Conservation (phyloP, 2,329 filamentous ascomycete genomes). For the Fusarium setosum region DNA sequence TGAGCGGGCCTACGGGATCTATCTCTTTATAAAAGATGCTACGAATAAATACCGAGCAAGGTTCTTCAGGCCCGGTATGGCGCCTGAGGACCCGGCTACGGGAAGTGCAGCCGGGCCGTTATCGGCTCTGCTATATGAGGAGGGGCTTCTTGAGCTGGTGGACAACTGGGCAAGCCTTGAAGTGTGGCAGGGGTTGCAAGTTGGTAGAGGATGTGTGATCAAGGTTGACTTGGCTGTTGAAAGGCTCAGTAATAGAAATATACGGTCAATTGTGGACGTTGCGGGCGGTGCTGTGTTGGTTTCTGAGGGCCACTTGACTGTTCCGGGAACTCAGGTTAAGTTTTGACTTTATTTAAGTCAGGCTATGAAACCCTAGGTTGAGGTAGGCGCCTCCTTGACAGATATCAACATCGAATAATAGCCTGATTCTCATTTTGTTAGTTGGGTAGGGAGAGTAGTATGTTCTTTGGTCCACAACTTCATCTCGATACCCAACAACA, state of each 20-base stretch:
- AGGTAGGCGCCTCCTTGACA: too few relatives aligned
- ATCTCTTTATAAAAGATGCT: constrained; percentile 1
- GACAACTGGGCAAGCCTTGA: neutral
- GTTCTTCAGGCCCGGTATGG: constrained; percentile 39
- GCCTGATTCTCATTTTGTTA: too few relatives aligned
- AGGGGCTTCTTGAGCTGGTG: constrained; percentile 6
- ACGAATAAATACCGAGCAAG: constrained; percentile 27
- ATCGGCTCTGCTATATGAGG: constrained; percentile 19
- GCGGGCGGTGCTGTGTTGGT: neutral
- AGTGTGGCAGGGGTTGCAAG: constrained; percentile 3
- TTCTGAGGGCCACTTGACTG: neutral
- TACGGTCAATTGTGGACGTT: neutral
- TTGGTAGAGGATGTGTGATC: constrained; percentile 4
- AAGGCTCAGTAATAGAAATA: too few relatives aligned
- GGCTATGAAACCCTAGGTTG: too few relatives aligned
- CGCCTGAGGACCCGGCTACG: constrained; percentile 35
- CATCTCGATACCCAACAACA: too few relatives aligned
- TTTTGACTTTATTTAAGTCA: neutral
- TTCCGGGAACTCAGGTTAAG: neutral
- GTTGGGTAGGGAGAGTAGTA: too few relatives aligned
- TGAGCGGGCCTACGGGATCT: neutral
- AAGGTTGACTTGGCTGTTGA: neutral
- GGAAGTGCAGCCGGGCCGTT: constrained; percentile 37
- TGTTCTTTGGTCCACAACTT: too few relatives aligned
- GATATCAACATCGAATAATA: too few relatives aligned